Base-by-base conservation (phyloP, 1,139 yeast genomes). In the Trichomonascaceae sp. region DNA sequence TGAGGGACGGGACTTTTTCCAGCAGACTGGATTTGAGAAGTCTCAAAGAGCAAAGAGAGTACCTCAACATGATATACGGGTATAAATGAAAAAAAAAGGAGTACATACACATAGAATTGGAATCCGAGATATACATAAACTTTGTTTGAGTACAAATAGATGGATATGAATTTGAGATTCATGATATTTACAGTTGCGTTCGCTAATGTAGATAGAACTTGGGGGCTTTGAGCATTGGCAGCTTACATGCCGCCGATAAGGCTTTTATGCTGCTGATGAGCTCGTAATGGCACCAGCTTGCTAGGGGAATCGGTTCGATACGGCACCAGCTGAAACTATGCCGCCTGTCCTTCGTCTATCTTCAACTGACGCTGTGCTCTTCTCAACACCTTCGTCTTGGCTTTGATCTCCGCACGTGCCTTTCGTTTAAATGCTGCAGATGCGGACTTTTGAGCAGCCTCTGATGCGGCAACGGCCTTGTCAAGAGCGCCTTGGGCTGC, bases 1-100 rank as follows among this genome's bases (percentile, higher is more conserved):
- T 60, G 81, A 87, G 59, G 99, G 98, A 52, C 83, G 99, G 71
- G 85, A 83, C 63, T 65, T 64, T 52, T 60, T 60, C 52, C 60
- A 57, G 53, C 64, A 64, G 45, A 53, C 57, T 19, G 58, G 58
- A 22, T 62, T 58, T 49, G 66, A 63, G n/a, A 53, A 17, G 66
- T 72, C 45, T 73, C 77, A 60, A 50, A 58, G 58, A 56, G 57
- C 54, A 57, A 62, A 59, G 58, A 45, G 54, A 38, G 60, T 55
- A 55, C 54, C 66, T 22, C 66, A 63, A 47, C 47, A 58, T 12
- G 63, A 63, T 32, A 49, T 63, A 38, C 53, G 66, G 32, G 55
- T 57, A 36, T 63, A 62, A 45, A 22, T 22, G 6, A 22, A 22
- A 22, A 22, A 22, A 6, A 6, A 22, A 2, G n/a, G n/a, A n/a